Percentiles rank a stretch among this genome's conserved stretches.
These are phyloP conservation scores for Suillus alpinus DNA, from an alignment of 768 basidiomycete genomes.

Conservation along the genomic window DNA sequence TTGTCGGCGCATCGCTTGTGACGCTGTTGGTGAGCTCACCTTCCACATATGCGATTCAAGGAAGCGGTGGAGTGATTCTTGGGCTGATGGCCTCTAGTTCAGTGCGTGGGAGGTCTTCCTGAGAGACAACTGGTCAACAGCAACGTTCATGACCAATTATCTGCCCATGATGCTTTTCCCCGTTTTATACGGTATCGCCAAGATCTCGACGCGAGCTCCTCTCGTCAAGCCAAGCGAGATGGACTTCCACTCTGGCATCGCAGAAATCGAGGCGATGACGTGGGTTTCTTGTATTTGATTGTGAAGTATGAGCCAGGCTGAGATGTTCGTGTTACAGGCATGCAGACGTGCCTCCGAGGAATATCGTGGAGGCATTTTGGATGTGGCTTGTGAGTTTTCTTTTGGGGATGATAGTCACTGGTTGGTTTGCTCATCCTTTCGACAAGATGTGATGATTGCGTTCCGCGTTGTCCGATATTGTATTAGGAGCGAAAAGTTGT, in stretches of 20 bases:
- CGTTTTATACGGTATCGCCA: constrained; percentile 37
- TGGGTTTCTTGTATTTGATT: constrained; percentile 8
- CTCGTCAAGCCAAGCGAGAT: constrained; percentile 15
- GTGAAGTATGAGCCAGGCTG: not conserved
- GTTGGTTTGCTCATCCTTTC: not conserved
- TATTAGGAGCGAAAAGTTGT: not conserved
- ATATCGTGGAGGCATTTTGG: constrained; percentile 25
- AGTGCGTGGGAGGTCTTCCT: constrained; percentile 43
- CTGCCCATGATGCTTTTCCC: constrained; percentile 44
- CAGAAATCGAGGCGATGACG: constrained; percentile 29
- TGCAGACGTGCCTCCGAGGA: constrained; percentile 27
- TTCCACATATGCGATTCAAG: not conserved
- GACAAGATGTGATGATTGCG: constrained; percentile 13
- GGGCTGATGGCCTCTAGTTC: constrained; percentile 24
- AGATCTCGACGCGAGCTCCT: constrained; percentile 11
- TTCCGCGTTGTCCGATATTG: not conserved
- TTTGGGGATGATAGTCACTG: not conserved
- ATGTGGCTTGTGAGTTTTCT: constrained; percentile 23
- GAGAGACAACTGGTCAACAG: constrained; percentile 34
- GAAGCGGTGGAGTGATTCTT: not conserved
- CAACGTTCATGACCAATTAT: constrained; percentile 42
- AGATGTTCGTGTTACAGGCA: constrained; percentile 12
- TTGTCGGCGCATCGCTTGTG: constrained; percentile 24
- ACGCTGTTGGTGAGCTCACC: constrained; percentile 33
- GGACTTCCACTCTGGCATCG: constrained; percentile 24